A percentile compares a stretch with the other conserved stretches of the same genome.
Conservation (phyloP, 1,139 yeast genomes). For the Taphrina flavorubra region DNA sequence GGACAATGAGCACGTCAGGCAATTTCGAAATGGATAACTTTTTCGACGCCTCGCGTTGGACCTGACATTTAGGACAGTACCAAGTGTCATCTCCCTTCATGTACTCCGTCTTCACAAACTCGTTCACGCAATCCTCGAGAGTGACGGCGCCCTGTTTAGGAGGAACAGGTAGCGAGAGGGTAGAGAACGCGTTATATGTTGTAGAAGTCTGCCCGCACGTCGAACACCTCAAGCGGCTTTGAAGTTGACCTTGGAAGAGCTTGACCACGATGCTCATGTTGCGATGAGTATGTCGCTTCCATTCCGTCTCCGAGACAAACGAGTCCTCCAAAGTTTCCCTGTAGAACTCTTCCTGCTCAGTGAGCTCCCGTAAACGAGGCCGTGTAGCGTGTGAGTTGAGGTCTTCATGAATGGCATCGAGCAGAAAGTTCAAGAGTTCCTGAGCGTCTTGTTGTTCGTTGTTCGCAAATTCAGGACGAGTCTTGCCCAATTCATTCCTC, state of each 20-base stretch:
- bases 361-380: conserved; percentile 63
- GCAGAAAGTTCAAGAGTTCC: conserved; percentile 80
- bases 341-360: conserved; percentile 73
- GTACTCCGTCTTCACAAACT: conserved; percentile 69
- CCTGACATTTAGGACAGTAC: conserved; percentile 84
- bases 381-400: conserved; percentile 70
- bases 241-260: conserved; percentile 87
- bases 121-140: conserved; percentile 69
- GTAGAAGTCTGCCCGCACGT: conserved; percentile 82
- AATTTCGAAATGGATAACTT: conserved; percentile 70
- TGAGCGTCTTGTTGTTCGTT: conserved; percentile 92
- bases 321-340: conserved; percentile 79
- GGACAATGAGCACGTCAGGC: conserved; percentile 74
- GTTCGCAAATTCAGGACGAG: conserved; percentile 75
- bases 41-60: conserved; percentile 69
- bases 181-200: conserved; percentile 81
- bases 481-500: conserved; percentile 63
- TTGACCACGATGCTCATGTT: conserved; percentile 87
- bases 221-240: conserved; percentile 76
- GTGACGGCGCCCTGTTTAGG: conserved; percentile 50
- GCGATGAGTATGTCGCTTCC: conserved; percentile 87
- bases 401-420: conserved; percentile 90
- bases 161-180: conserved; percentile 77
- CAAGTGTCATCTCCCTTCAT: conserved; percentile 85
- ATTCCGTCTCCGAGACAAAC: conserved; percentile 87